Evolutionary conservation across 75 land plant species (phyloP).

Genomic region (Cunninghamia lanceolata): DNA sequence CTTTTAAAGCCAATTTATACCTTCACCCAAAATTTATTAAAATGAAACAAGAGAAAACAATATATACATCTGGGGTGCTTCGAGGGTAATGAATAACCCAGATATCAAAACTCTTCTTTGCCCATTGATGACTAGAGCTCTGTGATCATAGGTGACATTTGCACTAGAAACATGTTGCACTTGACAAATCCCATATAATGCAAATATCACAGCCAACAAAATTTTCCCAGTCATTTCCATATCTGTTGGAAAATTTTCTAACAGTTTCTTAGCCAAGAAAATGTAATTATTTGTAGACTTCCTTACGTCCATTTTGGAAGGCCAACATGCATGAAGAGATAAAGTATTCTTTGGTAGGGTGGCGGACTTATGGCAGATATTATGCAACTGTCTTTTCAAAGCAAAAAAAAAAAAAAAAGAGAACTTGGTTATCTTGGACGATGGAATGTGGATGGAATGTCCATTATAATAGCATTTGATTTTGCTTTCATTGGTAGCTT

Average conservation of each 20-base stretch:
- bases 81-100: conserved; percentile 49
- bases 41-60: too few relatives aligned
- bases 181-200: not conserved
- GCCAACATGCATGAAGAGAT: not conserved
- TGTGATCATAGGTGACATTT: conserved; percentile 30
- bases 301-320: not conserved
- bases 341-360: not conserved
- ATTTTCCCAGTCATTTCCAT: not conserved
- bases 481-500: too few relatives aligned
- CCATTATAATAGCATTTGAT: not conserved
- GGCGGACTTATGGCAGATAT: not conserved
- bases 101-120: conserved; percentile 36
- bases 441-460: not conserved
- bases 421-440: not conserved
- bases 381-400: not conserved
- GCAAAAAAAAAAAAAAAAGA: too few relatives aligned
- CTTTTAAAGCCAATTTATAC: too few relatives aligned
- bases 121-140: conserved; percentile 31
- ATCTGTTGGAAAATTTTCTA: not conserved
- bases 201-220: not conserved
- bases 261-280: too few relatives aligned
- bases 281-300: not conserved
- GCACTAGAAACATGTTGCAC: not conserved
- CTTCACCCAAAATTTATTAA: too few relatives aligned
- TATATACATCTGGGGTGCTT: conserved; percentile 38